Evolutionary conservation across 176 grass and related monocot species (phyloP).

Genomic region (Eleusine coracana): DNA sequence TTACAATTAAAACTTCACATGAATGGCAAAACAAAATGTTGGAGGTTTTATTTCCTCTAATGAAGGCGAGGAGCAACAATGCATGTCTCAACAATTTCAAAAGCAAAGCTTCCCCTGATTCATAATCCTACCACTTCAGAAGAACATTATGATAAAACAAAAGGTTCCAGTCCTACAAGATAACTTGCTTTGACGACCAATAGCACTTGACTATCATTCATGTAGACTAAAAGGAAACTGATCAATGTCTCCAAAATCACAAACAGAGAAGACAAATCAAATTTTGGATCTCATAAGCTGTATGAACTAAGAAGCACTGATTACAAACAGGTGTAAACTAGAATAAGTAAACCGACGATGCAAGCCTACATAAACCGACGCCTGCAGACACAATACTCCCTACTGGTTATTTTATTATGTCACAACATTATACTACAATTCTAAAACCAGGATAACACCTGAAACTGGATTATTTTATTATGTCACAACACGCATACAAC

Average conservation of each 20-base stretch:
- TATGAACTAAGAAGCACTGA: not conserved
- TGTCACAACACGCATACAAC: not conserved
- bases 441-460: not conserved
- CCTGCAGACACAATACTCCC: not conserved
- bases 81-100: too few relatives aligned
- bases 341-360: constrained; percentile 1
- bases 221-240: constrained; percentile 10
- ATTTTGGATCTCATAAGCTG: not conserved
- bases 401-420: not conserved
- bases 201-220: not conserved
- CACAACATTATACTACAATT: not conserved
- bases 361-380: not conserved
- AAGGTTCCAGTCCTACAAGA: not conserved
- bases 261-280: not conserved
- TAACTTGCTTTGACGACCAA: constrained; percentile 5
- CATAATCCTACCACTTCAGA: not conserved
- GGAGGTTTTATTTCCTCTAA: not conserved
- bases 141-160: not conserved
- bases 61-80: too few relatives aligned
- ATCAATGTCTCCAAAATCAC: not conserved
- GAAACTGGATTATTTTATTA: not conserved
- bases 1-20: not conserved
- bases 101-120: too few relatives aligned
- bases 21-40: not conserved
- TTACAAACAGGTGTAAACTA: not conserved